Base-by-base conservation (phyloP, 2,329 filamentous ascomycete species). In the Ophiostoma himal-ulmi region DNA sequence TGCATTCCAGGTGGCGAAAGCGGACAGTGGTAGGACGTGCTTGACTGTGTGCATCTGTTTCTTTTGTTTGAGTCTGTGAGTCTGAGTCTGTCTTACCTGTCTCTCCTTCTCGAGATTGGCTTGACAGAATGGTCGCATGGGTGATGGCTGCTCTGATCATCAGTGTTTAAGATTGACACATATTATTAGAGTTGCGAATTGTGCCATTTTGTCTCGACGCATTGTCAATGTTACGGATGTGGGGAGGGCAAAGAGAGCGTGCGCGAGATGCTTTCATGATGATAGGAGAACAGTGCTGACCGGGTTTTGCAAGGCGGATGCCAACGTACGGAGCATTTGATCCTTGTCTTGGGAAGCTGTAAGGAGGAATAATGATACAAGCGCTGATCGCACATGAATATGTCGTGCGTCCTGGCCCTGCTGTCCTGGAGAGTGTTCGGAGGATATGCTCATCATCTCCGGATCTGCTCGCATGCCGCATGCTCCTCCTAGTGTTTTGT, bases 1-100 rank as follows among this genome's bases (percentile, higher is more conserved):
- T 20, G 20, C 62, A 65, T 65, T 39, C 62, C 62, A 65, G 52
- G 36, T 65, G 62, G 36, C 62, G 36, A 65, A 65, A 41, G 20
- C 62, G 62, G 62, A 10, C 62, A 34, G 10, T 37, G 34, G 57
- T 20, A 26, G 5, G 13, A 26, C 8, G 30, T 30, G 30, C 30
- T 30, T 30, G 30, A 30, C 30, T 30, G 22, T 26, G 52, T 57
- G 52, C 52, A 57, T 26, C 52, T 57, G 52, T 20, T 48, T n/a
- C 44, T 5, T 30, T 4, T 5, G 52, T 57, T 8, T 22, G 39
- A 44, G 39, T 44, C 39, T 44, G 52, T 26, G 52, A 57, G n/a
- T 57, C 11, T 26, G 52, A 57, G n/a, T 57, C 11, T 57, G 52
- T 26, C 22, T 4, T 57, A 10, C 52, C 11, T 26, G 22, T 57